Evolutionary conservation across 2,329 filamentous ascomycete genomes (phyloP).

Genomic region (Lojkania enalia): DNA sequence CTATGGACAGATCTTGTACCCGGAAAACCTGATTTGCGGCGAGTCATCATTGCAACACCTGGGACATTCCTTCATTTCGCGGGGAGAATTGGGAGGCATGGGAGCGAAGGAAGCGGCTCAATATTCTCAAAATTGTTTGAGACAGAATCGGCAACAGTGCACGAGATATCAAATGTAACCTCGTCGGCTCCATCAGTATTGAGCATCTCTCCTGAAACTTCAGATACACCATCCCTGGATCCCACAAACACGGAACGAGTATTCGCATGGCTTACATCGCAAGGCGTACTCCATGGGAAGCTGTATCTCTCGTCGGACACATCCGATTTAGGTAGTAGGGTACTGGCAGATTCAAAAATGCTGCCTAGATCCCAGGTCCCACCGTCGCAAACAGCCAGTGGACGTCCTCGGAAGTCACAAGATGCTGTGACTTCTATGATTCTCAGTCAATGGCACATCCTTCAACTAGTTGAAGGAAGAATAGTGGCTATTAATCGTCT

Average conservation of each 20-base stretch:
- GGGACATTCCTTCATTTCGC: slow-evolving; percentile 78
- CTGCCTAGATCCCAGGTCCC: slow-evolving; percentile 74
- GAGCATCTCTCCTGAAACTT: slow-evolving; percentile 72
- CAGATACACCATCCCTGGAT: slow-evolving; percentile 56
- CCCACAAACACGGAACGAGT: slow-evolving; percentile 67
- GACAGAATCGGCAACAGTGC: slow-evolving; percentile 74
- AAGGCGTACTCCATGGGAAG: slow-evolving; percentile 86
- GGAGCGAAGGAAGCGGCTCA: slow-evolving; percentile 76
- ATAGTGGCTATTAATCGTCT: slow-evolving; percentile 85
- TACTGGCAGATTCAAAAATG: slow-evolving; percentile 80
- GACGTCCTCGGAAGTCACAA: slow-evolving; percentile 65
- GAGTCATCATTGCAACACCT: slow-evolving; percentile 80
- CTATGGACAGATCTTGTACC: slow-evolving; percentile 78
- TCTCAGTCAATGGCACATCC: slow-evolving; percentile 90
- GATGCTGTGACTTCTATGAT: slow-evolving; percentile 79
- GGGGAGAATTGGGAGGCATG: slow-evolving; percentile 73
- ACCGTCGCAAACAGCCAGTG: slow-evolving; percentile 65
- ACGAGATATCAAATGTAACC: slow-evolving; percentile 69
- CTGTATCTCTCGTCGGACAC: slow-evolving; percentile 65
- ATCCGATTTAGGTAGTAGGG: slow-evolving; percentile 68
- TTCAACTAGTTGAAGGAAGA: slow-evolving; percentile 79
- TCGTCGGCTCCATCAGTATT: slow-evolving; percentile 66
- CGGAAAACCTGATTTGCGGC: slow-evolving; percentile 70
- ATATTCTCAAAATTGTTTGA: slow-evolving; percentile 91
- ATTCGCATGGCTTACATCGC: slow-evolving; percentile 88